These are phyloP conservation scores for Aspergillus ochraceus DNA, from an alignment of 2,329 filamentous ascomycete genomes.

Conservation along the genomic window DNA sequence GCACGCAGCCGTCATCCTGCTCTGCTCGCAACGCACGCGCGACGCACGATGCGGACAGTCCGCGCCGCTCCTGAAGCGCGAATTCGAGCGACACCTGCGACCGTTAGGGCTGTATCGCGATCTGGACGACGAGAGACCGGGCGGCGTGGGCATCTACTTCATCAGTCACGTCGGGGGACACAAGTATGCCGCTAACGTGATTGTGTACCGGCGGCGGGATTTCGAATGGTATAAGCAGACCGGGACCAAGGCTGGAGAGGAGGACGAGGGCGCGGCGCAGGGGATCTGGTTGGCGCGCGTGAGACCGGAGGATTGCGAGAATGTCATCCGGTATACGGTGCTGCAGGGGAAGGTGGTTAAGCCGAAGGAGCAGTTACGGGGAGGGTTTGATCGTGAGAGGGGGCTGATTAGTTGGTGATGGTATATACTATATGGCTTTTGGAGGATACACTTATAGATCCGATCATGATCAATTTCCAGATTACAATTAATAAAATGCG, in stretches of 20 bases:
- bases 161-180: slow-evolving; percentile 95
- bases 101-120: slow-evolving; percentile 84
- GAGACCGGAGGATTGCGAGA: slow-evolving; percentile 85
- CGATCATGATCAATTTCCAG: not conserved
- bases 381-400: slow-evolving; percentile 81
- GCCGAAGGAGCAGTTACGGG: slow-evolving; percentile 78
- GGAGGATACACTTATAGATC: not conserved
- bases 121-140: slow-evolving; percentile 81
- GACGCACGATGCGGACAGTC: slow-evolving; percentile 94
- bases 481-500: too few relatives aligned
- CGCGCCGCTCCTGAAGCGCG: slow-evolving; percentile 81
- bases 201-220: slow-evolving; percentile 73
- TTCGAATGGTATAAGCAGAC: slow-evolving; percentile 35
- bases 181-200: slow-evolving; percentile 93
- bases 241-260: slow-evolving; percentile 18
- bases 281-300: slow-evolving; percentile 92
- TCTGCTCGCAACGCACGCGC: slow-evolving; percentile 92
- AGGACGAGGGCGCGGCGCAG: slow-evolving; percentile 67
- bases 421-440: not conserved
- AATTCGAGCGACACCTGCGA: slow-evolving; percentile 85
- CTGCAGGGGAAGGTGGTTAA: slow-evolving; percentile 93
- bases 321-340: slow-evolving; percentile 83
- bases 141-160: slow-evolving; percentile 93
- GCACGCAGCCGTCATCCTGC: slow-evolving; percentile 81
- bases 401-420: slow-evolving; percentile 82